Base-by-base conservation (phyloP, 2,329 filamentous ascomycete species). In the Golovinomyces cichoracearum region DNA sequence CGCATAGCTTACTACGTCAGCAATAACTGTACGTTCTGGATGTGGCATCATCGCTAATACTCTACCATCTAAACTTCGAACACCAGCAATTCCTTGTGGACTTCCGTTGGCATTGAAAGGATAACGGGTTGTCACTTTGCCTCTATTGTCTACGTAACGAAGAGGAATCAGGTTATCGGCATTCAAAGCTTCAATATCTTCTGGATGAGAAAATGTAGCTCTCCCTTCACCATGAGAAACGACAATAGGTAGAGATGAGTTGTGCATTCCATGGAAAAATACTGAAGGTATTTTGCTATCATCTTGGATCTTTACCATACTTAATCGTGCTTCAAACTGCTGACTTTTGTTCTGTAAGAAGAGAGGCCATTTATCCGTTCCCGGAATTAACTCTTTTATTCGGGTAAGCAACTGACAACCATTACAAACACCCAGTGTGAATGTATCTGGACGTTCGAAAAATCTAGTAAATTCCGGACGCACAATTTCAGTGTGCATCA, bases 341-440 rank as follows among this genome's bases (percentile, higher is more conserved):
- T 88, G 78, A 60, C 77, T 83, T 47, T 71, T 66, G 63, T 95
- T 95, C 51, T 80, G 71, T 50, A 88, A 80, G 63, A 94, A 94
- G 22, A 73, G 80, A 2, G 85, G 86, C 85, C 86, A 94, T 57
- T 73, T 66, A 54, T 73, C 67, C 0, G 85, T 76, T n/a, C 85
- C 86, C 0, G 85, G 86, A 53, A 94, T 92, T 48, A 93, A 68
- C 51, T 80, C 76, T 60, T 83, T 83, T 37, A 92, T 68, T 47
- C 84, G 76, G 5, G 80, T 81, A 37, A 95, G 68, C 75, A 95
- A 93, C 64, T 98, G 90, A 61, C 90, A 95, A 47, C 90, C 90
- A 62, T 98, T 98, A 72, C 90, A 95, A 29, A 95, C 84, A 57
- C 90, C 90, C 0, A 98, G 72, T 0, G 84, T 71, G 63, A 98